Evolutionary conservation across 768 basidiomycete species (phyloP).

Genomic region (Pleurotus eryngii): DNA sequence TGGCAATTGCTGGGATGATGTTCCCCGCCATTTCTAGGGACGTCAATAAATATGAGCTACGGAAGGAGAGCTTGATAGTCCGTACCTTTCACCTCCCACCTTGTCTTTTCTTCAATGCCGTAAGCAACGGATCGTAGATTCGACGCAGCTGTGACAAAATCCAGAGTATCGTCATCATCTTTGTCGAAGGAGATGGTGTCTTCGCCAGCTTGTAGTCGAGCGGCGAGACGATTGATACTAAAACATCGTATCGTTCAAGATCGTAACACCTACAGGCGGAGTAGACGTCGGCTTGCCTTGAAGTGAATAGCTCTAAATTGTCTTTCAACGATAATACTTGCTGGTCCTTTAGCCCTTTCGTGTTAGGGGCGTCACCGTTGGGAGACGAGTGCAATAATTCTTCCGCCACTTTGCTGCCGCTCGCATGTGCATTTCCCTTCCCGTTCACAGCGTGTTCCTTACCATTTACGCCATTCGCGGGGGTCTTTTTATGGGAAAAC

Average conservation of each 20-base stretch:
- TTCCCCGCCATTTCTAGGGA: constrained; percentile 95
- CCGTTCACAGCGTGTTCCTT: background rate
- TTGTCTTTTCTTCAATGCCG: constrained; percentile 82
- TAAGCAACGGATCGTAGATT: constrained; percentile 92
- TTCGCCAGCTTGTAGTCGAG: constrained; percentile 62
- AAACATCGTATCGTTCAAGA: background rate
- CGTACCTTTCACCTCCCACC: constrained; percentile 95
- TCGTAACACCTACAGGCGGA: background rate
- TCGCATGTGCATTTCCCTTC: constrained; percentile 18
- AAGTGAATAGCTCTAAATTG: constrained; percentile 77
- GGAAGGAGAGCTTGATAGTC: background rate
- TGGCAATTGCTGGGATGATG: constrained; percentile 98
- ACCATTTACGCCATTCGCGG: constrained; percentile 16
- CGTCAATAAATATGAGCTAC: background rate
- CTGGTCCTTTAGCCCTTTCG: constrained; percentile 72
- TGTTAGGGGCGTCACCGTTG: constrained; percentile 2
- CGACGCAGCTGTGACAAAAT: constrained; percentile 93
- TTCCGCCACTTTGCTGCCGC: constrained; percentile 16
- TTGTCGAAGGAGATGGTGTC: constrained; percentile 89
- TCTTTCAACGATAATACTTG: constrained; percentile 72
- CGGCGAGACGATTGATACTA: constrained; percentile 80
- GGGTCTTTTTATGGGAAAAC: constrained; percentile 40
- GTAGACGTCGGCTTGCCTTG: constrained; percentile 53
- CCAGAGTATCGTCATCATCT: constrained; percentile 94
- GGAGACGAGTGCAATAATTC: constrained; percentile 9